Percentiles rank a stretch among this genome's conserved stretches.
phyloP scores from a whole-genome alignment of 1,139 yeast genomes.

The Pichia sp. region DNA sequence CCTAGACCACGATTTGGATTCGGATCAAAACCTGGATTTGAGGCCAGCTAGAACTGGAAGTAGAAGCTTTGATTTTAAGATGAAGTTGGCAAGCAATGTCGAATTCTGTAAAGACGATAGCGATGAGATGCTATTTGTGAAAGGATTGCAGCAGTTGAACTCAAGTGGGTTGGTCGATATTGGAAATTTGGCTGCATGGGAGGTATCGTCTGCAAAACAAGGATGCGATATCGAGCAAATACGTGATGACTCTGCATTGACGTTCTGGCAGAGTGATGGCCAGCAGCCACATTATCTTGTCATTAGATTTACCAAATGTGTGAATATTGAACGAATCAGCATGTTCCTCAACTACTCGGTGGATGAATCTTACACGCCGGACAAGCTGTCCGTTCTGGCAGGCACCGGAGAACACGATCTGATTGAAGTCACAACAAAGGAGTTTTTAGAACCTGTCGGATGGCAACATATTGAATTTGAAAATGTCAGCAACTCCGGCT shows the following conservation, averaged over 20 bases:
- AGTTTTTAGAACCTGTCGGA: conserved; percentile 71
- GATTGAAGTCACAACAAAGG: conserved; percentile 64
- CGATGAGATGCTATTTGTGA: not conserved
- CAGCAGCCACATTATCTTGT: conserved; percentile 83
- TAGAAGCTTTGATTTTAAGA: not conserved
- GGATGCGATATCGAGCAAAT: conserved; percentile 70
- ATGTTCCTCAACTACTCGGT: conserved; percentile 60
- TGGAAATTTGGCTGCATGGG: conserved; percentile 83
- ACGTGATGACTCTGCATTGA: conserved; percentile 67
- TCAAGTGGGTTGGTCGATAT: conserved; percentile 54
- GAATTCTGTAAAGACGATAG: not conserved
- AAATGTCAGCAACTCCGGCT: conserved; percentile 53
- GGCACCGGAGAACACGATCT: conserved; percentile 88
- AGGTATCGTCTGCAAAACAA: conserved; percentile 68
- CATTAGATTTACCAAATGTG: conserved; percentile 76
- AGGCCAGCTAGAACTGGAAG: not conserved
- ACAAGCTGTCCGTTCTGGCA: conserved; percentile 61
- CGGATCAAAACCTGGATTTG: not conserved
- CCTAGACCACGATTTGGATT: not conserved
- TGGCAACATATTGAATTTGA: conserved; percentile 78
- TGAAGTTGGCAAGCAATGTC: not conserved
- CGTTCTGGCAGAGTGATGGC: conserved; percentile 97
- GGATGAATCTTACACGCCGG: conserved; percentile 94
- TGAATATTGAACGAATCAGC: conserved; percentile 64
- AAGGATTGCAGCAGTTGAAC: not conserved